Evolutionary conservation across 2,329 filamentous ascomycete genomes (phyloP).

Genomic region (Beauveria brongniartii): DNA sequence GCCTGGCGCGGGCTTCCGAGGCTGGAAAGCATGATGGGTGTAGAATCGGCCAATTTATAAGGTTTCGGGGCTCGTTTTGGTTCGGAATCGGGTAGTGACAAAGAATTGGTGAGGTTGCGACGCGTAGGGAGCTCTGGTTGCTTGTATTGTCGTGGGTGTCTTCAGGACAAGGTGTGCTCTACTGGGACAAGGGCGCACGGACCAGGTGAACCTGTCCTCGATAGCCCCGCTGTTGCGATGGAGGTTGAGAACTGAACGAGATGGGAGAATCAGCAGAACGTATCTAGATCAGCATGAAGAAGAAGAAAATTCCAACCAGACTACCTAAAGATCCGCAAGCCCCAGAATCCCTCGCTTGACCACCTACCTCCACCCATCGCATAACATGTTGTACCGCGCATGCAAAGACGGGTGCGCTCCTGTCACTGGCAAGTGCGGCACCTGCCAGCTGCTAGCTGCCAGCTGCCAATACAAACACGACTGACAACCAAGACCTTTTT

Average conservation of each 20-base stretch:
- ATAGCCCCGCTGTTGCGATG: background rate
- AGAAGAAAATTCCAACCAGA: background rate
- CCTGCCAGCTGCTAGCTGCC: background rate
- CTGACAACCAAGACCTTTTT: background rate
- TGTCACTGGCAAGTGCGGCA: background rate
- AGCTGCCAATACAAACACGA: background rate
- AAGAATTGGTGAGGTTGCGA: conserved; percentile 5
- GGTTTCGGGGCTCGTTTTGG: background rate
- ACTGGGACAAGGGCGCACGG: conserved; percentile 7
- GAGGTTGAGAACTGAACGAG: no score
- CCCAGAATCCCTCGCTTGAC: background rate
- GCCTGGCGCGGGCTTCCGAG: conserved; percentile 72
- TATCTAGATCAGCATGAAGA: background rate
- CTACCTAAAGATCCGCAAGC: no score
- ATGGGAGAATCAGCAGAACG: background rate
- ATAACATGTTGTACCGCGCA: background rate
- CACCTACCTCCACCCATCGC: background rate
- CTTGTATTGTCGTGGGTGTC: background rate
- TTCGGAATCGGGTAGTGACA: background rate
- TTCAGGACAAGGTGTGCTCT: conserved; percentile 13
- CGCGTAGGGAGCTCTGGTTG: background rate
- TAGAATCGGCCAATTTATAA: background rate
- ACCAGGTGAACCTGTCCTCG: conserved; percentile 9
- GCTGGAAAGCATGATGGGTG: conserved; percentile 53
- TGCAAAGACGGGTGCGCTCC: background rate